Conservation (phyloP, 1,284 basidiomycete genomes). For the Pseudomicrostroma phylloplanum region DNA sequence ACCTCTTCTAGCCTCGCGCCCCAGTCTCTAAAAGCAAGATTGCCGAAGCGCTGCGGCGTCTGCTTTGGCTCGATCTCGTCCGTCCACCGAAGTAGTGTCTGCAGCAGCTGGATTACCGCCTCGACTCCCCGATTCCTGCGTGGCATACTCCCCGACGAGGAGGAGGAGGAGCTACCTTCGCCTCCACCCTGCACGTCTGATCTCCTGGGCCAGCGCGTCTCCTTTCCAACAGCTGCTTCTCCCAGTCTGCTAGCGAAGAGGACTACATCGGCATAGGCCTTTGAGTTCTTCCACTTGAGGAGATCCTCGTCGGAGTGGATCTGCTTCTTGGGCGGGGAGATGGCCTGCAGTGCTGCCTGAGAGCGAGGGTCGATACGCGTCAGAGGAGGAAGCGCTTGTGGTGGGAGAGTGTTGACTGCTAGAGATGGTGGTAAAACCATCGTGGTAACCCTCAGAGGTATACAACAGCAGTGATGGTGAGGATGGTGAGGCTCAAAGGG, state of each 20-base stretch:
- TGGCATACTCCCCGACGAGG: not conserved
- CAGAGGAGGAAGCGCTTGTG: conserved; percentile 22
- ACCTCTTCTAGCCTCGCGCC: conserved; percentile 70
- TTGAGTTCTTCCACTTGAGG: conserved; percentile 35
- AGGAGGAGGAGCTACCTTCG: not conserved
- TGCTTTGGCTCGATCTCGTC: conserved; percentile 70
- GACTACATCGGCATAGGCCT: conserved; percentile 35
- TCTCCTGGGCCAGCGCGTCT: conserved; percentile 18
- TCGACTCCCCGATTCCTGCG: conserved; percentile 45
- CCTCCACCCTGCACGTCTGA: not conserved
- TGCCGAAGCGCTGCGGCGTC: conserved; percentile 88
- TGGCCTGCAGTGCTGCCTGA: conserved; percentile 14
- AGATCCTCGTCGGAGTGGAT: conserved; percentile 49
- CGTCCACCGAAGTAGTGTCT: conserved; percentile 70
- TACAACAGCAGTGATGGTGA: too few relatives aligned
- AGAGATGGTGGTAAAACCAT: not conserved
- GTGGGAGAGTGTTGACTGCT: not conserved
- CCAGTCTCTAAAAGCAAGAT: conserved; percentile 85
- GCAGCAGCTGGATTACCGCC: conserved; percentile 60
- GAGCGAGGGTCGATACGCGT: conserved; percentile 17
- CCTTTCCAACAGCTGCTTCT: conserved; percentile 40
- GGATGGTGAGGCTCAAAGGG: too few relatives aligned
- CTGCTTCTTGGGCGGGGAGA: conserved; percentile 25
- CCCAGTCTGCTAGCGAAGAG: conserved; percentile 45
- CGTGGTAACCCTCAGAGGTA: too few relatives aligned